phyloP scores from a whole-genome alignment of 129 eudicot genomes.

The Centaurea solstitialis region DNA sequence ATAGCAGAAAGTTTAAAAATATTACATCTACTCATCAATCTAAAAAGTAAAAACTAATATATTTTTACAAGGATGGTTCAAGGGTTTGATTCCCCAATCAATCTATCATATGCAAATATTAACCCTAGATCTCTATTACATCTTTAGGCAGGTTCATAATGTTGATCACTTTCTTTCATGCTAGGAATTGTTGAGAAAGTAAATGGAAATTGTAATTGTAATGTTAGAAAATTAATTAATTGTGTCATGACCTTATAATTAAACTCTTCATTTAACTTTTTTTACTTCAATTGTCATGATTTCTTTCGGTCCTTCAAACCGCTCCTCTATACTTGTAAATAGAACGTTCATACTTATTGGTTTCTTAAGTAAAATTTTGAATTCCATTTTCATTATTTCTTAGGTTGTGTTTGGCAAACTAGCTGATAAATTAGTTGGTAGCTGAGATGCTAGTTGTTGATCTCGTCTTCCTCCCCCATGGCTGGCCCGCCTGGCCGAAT shows the following conservation, averaged over 20 bases:
- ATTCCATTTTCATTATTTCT: too few species aligned
- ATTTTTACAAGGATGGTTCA: not conserved
- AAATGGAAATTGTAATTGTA: not conserved
- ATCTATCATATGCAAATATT: not conserved
- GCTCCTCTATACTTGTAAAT: too few species aligned
- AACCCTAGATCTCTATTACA: not conserved
- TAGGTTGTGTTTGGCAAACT: too few species aligned
- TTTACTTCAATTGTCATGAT: not conserved
- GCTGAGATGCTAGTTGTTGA: too few species aligned
- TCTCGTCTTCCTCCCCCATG: too few species aligned
- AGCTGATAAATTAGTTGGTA: too few species aligned
- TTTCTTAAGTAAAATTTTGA: too few species aligned
- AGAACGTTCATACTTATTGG: not conserved
- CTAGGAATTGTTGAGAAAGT: not conserved
- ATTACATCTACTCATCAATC: not conserved
- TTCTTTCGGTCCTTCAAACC: not conserved
- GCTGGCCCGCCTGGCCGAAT: too few species aligned
- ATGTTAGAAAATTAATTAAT: not conserved
- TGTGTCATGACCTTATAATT: not conserved
- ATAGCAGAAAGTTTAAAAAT: not conserved
- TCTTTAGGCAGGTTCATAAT: too few species aligned
- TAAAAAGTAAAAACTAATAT: too few species aligned
- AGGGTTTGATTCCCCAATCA: not conserved
- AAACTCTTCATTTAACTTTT: too few species aligned
- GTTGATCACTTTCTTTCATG: not conserved